Base-by-base conservation (phyloP, 1,284 basidiomycete species). In the Cutaneotrichosporon sp. region DNA sequence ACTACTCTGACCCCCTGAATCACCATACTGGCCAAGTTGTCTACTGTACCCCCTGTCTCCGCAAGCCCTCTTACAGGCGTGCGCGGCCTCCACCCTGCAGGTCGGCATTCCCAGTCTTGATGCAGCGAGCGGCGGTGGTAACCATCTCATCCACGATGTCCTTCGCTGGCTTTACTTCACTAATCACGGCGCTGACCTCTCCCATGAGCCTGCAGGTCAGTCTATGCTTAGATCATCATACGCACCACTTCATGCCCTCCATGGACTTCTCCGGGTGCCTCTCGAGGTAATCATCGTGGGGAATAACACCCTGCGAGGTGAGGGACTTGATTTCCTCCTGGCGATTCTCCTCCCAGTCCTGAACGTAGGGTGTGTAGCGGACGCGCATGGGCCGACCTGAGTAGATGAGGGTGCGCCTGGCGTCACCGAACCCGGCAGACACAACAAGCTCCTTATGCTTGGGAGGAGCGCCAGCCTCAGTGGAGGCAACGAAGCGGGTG, bases 301-400 rank as follows among this genome's bases (percentile, higher is more conserved):
- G 90, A 51, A 93, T 72, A 57, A 88, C 81, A 20, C 90, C 90
- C 72, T 85, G 80, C 2, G 81, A 78, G 0, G 85, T 87, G 34
- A 91, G 79, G 57, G 84, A 80, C 72, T 84, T 82, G 66, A 72
- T 65, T 59, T 72, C 71, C 19, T 62, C 65, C 44, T 66, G 58
- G 20, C 68, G 55, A n/a, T 48, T 55, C 26, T 61, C 52, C 33
- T 65, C 62, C 87, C 87, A 88, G 54, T 87, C 81, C 20, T 83
- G 82, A 52, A 91, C 81, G 69, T 90, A 92, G 11, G 85, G 82
- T 3, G 87, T 90, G 68, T 83, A 82, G 60, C 83, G 77, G 17
- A 92, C 87, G 33, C 90, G 83, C 62, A 96, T 76, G 9, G 91
- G 92, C 26, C 91, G 84, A 26, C 91, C 91, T 50, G 85, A 87